These are phyloP conservation scores for Daucus carota DNA, from an alignment of 129 eudicot species.

Conservation along the genomic window DNA sequence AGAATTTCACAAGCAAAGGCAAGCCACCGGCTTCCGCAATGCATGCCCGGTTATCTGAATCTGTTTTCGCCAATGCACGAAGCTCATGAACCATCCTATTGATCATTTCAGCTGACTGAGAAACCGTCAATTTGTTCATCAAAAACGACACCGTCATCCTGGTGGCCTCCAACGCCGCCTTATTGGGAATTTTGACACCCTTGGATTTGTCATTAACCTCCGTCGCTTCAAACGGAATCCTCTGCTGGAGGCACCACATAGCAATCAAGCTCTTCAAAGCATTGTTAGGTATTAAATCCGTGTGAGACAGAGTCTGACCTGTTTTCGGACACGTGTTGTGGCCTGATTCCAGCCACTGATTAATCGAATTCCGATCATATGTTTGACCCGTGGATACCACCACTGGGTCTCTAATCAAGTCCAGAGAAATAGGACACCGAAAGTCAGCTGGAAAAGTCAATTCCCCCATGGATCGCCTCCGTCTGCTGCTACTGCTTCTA, in stretches of 20 bases:
- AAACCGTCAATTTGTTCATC: conserved; percentile 37
- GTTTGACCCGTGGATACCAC: conserved; percentile 87
- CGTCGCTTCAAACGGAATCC: conserved; percentile 60
- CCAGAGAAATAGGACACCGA: conserved; percentile 85
- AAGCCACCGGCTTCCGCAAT: conserved; percentile 81
- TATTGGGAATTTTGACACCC: conserved; percentile 29
- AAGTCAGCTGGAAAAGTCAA: conserved; percentile 65
- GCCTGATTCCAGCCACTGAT: conserved; percentile 81
- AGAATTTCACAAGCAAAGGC: conserved; percentile 45
- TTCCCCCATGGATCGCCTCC: conserved; percentile 38
- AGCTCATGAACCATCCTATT: conserved; percentile 78
- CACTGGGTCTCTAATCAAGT: conserved; percentile 80
- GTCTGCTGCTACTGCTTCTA: conserved; percentile 21
- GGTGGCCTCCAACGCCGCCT: conserved; percentile 69
- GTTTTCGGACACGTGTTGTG: conserved; percentile 95
- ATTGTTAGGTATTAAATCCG: conserved; percentile 59
- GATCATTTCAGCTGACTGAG: conserved; percentile 31
- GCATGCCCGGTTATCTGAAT: conserved; percentile 69
- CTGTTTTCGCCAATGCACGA: conserved; percentile 73
- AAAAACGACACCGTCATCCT: conserved; percentile 82
- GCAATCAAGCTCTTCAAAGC: conserved; percentile 75
- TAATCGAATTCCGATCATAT: conserved; percentile 71
- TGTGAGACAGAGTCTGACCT: conserved; percentile 69
- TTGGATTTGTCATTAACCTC: conserved; percentile 41
- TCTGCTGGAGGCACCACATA: conserved; percentile 90